Evolutionary conservation across 805 yeast species (phyloP).

Genomic region (Alloascoidea africana): DNA sequence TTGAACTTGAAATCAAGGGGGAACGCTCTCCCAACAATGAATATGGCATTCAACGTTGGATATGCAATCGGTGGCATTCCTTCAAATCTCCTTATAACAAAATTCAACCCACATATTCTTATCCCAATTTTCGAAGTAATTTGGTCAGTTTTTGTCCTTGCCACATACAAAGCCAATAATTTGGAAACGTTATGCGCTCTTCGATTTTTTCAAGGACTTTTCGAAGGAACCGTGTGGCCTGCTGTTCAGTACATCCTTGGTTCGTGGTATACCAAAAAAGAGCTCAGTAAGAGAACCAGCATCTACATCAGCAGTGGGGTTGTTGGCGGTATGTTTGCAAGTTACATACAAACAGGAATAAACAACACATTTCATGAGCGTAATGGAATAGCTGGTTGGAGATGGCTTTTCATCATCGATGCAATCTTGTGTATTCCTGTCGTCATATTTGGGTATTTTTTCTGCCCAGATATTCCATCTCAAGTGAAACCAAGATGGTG

Average conservation of each 20-base stretch:
- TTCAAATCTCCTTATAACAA: constrained; percentile 15
- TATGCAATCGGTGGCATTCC: constrained; percentile 18
- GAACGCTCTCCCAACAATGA: constrained; percentile 12
- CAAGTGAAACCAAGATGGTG: constrained; percentile 16
- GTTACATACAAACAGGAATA: constrained; percentile 4
- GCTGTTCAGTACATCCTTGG: constrained; percentile 14
- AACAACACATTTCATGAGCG: constrained; percentile 11
- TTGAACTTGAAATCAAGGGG: constrained; percentile 12
- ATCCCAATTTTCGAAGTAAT: constrained; percentile 15
- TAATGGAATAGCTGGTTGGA: constrained; percentile 41
- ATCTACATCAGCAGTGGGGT: constrained; percentile 13
- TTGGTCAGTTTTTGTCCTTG: constrained; percentile 13
- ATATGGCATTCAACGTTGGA: constrained; percentile 14
- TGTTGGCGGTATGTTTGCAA: constrained; percentile 16
- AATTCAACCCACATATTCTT: constrained; percentile 13
- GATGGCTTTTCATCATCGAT: constrained; percentile 55
- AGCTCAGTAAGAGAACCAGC: constrained; percentile 14
- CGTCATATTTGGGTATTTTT: constrained; percentile 23
- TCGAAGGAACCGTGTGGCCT: constrained; percentile 16
- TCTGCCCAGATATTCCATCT: constrained; percentile 33
- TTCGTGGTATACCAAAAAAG: constrained; percentile 15
- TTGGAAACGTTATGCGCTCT: constrained; percentile 13
- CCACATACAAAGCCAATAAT: constrained; percentile 11
- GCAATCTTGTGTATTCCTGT: constrained; percentile 29
- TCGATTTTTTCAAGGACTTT: constrained; percentile 17